phyloP scores from a whole-genome alignment of 352 stramenopile genomes.

The Pythium volutum region DNA sequence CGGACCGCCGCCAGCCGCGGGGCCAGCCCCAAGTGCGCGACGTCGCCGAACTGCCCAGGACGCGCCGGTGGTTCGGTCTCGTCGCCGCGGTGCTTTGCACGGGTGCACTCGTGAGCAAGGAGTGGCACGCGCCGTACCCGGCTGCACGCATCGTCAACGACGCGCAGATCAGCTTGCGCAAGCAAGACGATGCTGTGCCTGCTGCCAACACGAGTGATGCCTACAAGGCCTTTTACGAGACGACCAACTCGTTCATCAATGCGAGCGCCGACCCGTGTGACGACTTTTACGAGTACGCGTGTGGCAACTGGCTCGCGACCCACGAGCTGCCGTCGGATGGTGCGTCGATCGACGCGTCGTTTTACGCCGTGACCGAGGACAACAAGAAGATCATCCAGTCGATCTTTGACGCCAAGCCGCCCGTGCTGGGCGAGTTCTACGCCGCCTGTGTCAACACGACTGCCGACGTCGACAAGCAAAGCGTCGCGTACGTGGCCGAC shows the following conservation, averaged over 20 bases:
- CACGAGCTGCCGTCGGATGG: constrained; percentile 48
- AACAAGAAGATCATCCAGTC: constrained; percentile 55
- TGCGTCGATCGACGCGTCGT: constrained; percentile 52
- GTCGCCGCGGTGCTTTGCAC: constrained; percentile 28
- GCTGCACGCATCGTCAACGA: neutral
- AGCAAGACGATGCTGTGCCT: constrained; percentile 9
- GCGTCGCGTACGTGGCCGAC: constrained; percentile 35
- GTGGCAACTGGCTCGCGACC: constrained; percentile 59
- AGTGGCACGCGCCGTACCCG: constrained; percentile 16
- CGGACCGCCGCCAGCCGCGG: constrained; percentile 19
- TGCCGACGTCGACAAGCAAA: constrained; percentile 36
- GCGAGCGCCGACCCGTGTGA: constrained; percentile 52
- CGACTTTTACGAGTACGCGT: constrained; percentile 79
- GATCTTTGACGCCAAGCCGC: constrained; percentile 49
- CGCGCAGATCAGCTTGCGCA: constrained; percentile 6
- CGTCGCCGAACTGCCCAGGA: constrained; percentile 1
- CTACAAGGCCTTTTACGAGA: constrained; percentile 42
- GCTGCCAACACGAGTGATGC: neutral
- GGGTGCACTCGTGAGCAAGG: constrained; percentile 25
- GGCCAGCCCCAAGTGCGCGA: neutral
- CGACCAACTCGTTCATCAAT: constrained; percentile 51
- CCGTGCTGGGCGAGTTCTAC: constrained; percentile 57
- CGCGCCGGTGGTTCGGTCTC: constrained; percentile 20
- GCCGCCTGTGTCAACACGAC: constrained; percentile 42
- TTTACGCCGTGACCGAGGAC: constrained; percentile 41